Percentiles rank a stretch among this genome's conserved stretches.
phyloP scores from a whole-genome alignment of 192 early-diverging fungal species.

The Coemansia sp. region DNA sequence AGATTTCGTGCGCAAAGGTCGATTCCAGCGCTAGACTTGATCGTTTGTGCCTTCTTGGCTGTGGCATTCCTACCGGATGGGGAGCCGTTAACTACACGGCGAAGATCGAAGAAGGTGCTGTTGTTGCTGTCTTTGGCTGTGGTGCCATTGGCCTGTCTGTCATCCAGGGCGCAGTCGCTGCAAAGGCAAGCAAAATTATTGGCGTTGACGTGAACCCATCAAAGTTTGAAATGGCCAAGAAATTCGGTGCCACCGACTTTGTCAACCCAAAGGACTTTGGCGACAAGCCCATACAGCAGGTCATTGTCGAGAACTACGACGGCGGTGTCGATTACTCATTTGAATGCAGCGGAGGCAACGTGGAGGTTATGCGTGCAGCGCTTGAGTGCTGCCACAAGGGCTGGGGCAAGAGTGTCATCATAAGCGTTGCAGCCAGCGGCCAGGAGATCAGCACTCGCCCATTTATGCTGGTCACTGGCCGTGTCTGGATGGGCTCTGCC shows the following conservation, averaged over 20 bases:
- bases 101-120: constrained; percentile 76
- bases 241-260: constrained; percentile 87
- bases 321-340: constrained; percentile 97
- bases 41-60: constrained; percentile 89
- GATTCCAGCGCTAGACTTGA: constrained; percentile 75
- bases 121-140: constrained; percentile 90
- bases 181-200: constrained; percentile 74
- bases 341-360: constrained; percentile 90
- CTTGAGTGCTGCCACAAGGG: constrained; percentile 90
- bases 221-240: constrained; percentile 78
- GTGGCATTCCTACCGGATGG: constrained; percentile 95
- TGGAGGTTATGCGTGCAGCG: constrained; percentile 90
- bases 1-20: constrained; percentile 91
- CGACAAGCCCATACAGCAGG: constrained; percentile 74
- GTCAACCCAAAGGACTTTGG: constrained; percentile 82
- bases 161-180: constrained; percentile 77
- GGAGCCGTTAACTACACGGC: constrained; percentile 94
- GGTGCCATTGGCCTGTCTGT: constrained; percentile 92
- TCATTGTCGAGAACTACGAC: constrained; percentile 88
- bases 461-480: constrained; percentile 95
- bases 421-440: constrained; percentile 90
- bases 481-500: constrained; percentile 94
- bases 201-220: constrained; percentile 86
- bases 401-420: constrained; percentile 89
- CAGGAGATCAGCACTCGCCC: constrained; percentile 92